Evolutionary conservation across 2,329 filamentous ascomycete species (phyloP).

Genomic region (Fusarium bulbicola): DNA sequence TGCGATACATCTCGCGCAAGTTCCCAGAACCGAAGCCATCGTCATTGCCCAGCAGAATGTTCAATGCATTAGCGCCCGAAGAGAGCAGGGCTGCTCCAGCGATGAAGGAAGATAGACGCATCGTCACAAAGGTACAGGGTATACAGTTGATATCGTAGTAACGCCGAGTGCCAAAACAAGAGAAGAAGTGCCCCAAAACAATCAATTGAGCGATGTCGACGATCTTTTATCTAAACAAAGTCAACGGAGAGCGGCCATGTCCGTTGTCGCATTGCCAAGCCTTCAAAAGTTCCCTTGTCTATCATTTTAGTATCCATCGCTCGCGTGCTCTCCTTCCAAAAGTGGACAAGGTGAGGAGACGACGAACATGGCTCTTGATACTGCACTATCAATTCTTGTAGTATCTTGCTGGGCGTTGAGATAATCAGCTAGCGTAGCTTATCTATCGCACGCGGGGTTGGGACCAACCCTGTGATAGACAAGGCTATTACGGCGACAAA

Average conservation of each 20-base stretch:
- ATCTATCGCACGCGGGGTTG: not conserved
- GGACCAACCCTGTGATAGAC: not conserved
- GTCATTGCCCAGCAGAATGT: conserved; percentile 45
- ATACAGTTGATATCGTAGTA: not conserved
- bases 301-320: not conserved
- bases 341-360: not conserved
- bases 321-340: conserved; percentile 28
- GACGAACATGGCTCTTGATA: not conserved
- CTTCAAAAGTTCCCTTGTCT: conserved; percentile 20
- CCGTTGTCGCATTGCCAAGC: conserved; percentile 26
- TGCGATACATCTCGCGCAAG: conserved; percentile 43
- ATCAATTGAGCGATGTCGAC: not conserved
- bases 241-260: conserved; percentile 5
- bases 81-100: conserved; percentile 22
- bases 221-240: conserved; percentile 16
- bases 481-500: not conserved
- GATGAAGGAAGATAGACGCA: conserved; percentile 37
- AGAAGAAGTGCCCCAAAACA: not conserved
- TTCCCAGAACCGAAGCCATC: conserved; percentile 46
- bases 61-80: conserved; percentile 36
- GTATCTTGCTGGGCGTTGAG: fast-evolving
- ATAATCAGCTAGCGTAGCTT: not conserved
- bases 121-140: conserved; percentile 1
- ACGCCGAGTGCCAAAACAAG: not conserved
- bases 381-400: fast-evolving